Base-by-base conservation (phyloP, 352 stramenopile genomes). In the Phytophthora cryptogea region DNA sequence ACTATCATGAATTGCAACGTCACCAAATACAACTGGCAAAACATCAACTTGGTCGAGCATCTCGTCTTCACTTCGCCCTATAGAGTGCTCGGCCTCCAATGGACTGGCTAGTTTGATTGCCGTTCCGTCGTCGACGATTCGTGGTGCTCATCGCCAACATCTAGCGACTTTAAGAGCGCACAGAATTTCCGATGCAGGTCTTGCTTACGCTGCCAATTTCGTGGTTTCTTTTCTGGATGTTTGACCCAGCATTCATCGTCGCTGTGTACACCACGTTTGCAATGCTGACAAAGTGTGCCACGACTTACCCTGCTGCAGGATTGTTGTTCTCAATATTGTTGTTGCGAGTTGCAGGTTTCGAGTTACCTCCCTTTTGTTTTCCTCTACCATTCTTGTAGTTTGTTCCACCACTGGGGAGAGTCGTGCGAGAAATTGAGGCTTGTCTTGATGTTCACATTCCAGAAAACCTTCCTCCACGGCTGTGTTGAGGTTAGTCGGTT, bases 51-150 rank as follows among this genome's bases (percentile, higher is more conserved):
- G 40, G 39, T 59, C 51, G 32, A 44, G 51, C 41, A 23, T 10
- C 41, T 51, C 20, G 30, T 32, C 16, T 30, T 57, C n/a, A 23
- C 20, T 23, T 8, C 46, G 40, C 35, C 40, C 48, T 53, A 45
- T 30, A 49, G 35, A 53, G 16, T 23, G 45, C 51, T 67, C 45
- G 30, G 16, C 51, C 39, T 67, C 59, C 42, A 41, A 36, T 67
- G 36, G 39, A 67, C 59, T 9, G 17, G 41, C 44, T 67, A 67
- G 59, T 62, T 62, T 62, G 13, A 67, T 33, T 41, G 36, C 9
- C 20, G 30, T 27, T 28, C n/a, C 1, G 5, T 45, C 9, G 27
- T 35, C 3, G 13, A 41, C 20, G 40, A 30, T 2, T 5, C 9
- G 16, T 43, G 13, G 13, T 47, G 16, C 3, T 36, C 27, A 26